Base-by-base conservation (phyloP, 495 filamentous ascomycete genomes). In the Clavariopsis aquatica region DNA sequence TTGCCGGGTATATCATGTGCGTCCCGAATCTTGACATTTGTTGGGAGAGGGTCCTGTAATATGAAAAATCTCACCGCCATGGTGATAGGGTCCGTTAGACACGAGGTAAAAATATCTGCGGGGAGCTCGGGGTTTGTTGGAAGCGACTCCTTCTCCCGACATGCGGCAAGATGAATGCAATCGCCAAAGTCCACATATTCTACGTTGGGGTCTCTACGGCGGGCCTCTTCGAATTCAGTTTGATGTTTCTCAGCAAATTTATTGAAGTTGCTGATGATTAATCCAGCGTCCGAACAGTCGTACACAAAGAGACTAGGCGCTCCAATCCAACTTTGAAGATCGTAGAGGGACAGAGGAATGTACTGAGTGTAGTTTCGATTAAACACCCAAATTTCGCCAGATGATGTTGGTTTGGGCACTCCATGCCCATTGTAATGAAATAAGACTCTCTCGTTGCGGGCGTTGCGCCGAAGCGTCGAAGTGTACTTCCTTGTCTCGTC, bases 401-500 rank as follows among this genome's bases (percentile, higher is more conserved):
- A 97, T 3, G 89, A 85, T 3, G 94, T 99, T 28, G 94, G 94
- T 69, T 96, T 89, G 5, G 94, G 94, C n/a, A 99, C 94, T 23
- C 94, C 94, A 74, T 99, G 94, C 26, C 94, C 94, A 69, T 99
- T 99, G 80, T 98, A 99, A 74, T 99, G 94, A 69, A 98, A 92
- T 4, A 99, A 81, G 4, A 98, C 89, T 29, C 94, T 82, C 76
- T 99, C 94, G 54, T 97, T 92, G 75, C 96, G 96, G 28, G 95
- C 93, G 72, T 93, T 96, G 24, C 91, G 82, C 10, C 94, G 84
- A 17, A 97, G 79, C 0, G 90, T 93, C 46, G 89, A 86, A 74
- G 92, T 94, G 76, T 96, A 98, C 69, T 93, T 93, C 77, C 94
- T 93, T 1, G 93, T 95, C 73, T 98, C 95, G 62, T 99, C 94